Evolutionary conservation across 352 stramenopile species (phyloP).

Genomic region (Globisporangium alternatum): DNA sequence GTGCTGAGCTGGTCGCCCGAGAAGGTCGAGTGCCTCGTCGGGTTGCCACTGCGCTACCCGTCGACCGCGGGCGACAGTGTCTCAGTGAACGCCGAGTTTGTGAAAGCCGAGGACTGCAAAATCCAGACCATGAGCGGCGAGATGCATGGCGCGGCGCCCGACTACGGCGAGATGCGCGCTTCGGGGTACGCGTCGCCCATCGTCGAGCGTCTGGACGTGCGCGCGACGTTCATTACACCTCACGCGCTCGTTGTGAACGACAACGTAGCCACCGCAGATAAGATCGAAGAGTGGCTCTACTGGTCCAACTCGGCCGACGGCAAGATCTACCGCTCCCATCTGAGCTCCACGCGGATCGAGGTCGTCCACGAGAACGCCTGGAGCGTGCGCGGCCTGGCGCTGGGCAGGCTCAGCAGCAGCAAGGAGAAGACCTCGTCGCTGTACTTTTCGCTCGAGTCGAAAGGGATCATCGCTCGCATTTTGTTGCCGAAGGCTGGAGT

Average conservation of each 20-base stretch:
- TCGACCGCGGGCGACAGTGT: constrained; percentile 3
- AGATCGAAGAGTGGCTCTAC: constrained; percentile 40
- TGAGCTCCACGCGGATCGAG: constrained; percentile 39
- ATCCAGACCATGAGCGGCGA: constrained; percentile 44
- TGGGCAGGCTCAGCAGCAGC: constrained; percentile 15
- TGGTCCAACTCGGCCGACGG: constrained; percentile 73
- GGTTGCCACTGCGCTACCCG: constrained; percentile 28
- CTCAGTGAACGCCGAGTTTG: constrained; percentile 8
- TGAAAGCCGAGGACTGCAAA: constrained; percentile 38
- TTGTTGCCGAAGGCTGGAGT: constrained; percentile 1
- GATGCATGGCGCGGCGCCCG: constrained; percentile 43
- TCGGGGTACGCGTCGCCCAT: constrained; percentile 44
- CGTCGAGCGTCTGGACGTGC: constrained; percentile 45
- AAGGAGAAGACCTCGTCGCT: constrained; percentile 18
- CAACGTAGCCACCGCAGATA: not conserved
- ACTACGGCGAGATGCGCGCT: constrained; percentile 52
- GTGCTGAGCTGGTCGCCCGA: constrained; percentile 38
- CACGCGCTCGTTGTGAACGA: constrained; percentile 49
- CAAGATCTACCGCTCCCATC: constrained; percentile 55
- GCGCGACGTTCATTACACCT: constrained; percentile 30
- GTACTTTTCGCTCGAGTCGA: constrained; percentile 58
- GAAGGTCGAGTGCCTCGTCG: constrained; percentile 57
- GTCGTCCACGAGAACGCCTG: constrained; percentile 41
- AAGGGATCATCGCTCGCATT: constrained; percentile 43
- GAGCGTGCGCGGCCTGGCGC: constrained; percentile 47